Evolutionary conservation across 768 basidiomycete species (phyloP).

Genomic region (Lactarius pseudohatsudake): DNA sequence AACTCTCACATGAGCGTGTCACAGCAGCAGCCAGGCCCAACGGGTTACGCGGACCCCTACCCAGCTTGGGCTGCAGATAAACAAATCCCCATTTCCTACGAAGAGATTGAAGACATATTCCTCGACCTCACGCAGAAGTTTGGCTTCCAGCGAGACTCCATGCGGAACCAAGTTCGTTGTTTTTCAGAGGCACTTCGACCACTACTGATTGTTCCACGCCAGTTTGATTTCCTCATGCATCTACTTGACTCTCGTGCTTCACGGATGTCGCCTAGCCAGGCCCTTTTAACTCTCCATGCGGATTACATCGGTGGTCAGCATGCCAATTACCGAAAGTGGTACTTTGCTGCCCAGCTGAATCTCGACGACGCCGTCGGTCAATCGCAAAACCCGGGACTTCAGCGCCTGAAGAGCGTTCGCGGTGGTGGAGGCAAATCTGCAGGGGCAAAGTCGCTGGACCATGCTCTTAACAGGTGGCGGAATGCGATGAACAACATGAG

Average conservation of each 20-base stretch:
- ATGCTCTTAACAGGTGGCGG: conserved; percentile 91
- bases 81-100: conserved; percentile 93
- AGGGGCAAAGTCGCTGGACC: conserved; percentile 82
- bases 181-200: conserved; percentile 14
- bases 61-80: conserved; percentile 94
- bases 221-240: conserved; percentile 99
- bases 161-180: conserved; percentile 83
- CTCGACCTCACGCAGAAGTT: conserved; percentile 98
- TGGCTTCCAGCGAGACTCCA: conserved; percentile 94
- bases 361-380: conserved; percentile 98
- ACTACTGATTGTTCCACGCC: conserved; percentile 23
- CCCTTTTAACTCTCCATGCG: conserved; percentile 93
- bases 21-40: conserved; percentile 27
- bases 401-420: conserved; percentile 84
- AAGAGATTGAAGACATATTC: conserved; percentile 99
- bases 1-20: conserved; percentile 37
- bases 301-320: conserved; percentile 99
- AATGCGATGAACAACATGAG: conserved; percentile 99
- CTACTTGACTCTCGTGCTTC: conserved; percentile 97
- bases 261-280: conserved; percentile 95
- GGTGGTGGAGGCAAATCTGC: conserved; percentile 52
- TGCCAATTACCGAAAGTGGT: conserved; percentile 99
- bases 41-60: conserved; percentile 61
- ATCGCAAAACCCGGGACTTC: conserved; percentile 88
- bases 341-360: conserved; percentile 98